Evolutionary conservation across 176 grass and related monocot species (phyloP).

Genomic region (Hyparrhenia diplandra): DNA sequence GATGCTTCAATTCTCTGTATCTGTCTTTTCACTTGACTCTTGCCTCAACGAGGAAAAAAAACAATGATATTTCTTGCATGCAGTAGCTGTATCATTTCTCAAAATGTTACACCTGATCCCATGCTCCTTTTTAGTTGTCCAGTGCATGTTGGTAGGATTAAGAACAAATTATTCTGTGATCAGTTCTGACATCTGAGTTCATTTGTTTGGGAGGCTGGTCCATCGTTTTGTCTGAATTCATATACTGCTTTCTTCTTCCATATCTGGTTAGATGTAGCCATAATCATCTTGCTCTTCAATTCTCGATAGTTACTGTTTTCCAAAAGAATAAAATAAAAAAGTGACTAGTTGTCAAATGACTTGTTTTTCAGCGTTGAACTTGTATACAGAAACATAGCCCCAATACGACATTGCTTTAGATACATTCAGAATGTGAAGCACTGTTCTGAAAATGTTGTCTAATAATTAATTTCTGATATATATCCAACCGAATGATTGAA

Average conservation of each 20-base stretch:
- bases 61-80: neutral
- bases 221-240: neutral
- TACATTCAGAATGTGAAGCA: neutral
- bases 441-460: conserved; percentile 7
- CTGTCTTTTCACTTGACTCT: neutral
- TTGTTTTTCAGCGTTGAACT: conserved; percentile 1
- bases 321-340: neutral
- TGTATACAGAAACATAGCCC: neutral
- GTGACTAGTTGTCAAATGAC: conserved; percentile 1
- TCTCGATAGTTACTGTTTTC: conserved; percentile 8
- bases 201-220: neutral
- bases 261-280: neutral
- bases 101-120: conserved; percentile 4
- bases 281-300: conserved; percentile 15
- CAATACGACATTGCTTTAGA: conserved; percentile 7
- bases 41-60: conserved; percentile 6
- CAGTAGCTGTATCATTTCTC: conserved; percentile 4
- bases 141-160: conserved; percentile 10
- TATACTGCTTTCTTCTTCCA: conserved; percentile 9
- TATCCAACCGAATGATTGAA: conserved; percentile 22
- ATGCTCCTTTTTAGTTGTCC: neutral
- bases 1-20: conserved; percentile 12
- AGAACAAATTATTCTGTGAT: conserved; percentile 19
- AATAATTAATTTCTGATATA: neutral
- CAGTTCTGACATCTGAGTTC: conserved; percentile 4